These are phyloP conservation scores for Penicillium bialowiezense DNA, from an alignment of 495 filamentous ascomycete species.

Conservation along the genomic window DNA sequence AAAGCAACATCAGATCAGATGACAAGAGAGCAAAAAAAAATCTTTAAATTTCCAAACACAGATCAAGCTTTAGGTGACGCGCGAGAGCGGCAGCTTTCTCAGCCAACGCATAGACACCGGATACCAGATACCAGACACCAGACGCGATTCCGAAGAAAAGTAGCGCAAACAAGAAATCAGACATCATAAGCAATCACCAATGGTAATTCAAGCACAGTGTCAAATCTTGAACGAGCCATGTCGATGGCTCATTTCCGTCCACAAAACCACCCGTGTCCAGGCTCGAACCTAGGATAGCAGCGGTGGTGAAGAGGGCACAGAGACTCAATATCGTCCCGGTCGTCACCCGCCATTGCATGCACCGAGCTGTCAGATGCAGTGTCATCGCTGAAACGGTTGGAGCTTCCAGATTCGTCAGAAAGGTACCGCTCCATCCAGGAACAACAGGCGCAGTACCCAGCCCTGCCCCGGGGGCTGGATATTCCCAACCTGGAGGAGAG, in stretches of 20 bases:
- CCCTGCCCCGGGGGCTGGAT: not conserved
- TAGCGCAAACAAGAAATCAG: no score
- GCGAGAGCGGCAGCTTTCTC: no score
- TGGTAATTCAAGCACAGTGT: no score
- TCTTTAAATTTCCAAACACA: no score
- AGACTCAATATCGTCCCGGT: not conserved
- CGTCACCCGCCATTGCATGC: not conserved
- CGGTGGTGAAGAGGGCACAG: not conserved
- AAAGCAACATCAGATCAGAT: no score
- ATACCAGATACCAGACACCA: no score
- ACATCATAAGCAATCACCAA: no score
- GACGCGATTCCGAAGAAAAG: no score
- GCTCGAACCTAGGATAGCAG: constrained; percentile 2
- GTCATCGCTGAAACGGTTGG: not conserved
- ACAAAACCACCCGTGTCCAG: constrained; percentile 1
- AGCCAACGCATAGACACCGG: no score
- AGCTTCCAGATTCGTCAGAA: not conserved
- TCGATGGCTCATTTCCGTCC: constrained; percentile 1
- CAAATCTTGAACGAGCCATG: no score
- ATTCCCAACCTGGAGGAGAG: not conserved
- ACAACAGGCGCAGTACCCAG: not conserved
- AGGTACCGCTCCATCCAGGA: not conserved
- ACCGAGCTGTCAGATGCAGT: not conserved
- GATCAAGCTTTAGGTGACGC: no score
- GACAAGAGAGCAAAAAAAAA: no score